Evolutionary conservation across 306 rosid genomes (phyloP), one percentile per base, ranked within the genome.

Genomic region (Trifolium subterraneum): DNA sequence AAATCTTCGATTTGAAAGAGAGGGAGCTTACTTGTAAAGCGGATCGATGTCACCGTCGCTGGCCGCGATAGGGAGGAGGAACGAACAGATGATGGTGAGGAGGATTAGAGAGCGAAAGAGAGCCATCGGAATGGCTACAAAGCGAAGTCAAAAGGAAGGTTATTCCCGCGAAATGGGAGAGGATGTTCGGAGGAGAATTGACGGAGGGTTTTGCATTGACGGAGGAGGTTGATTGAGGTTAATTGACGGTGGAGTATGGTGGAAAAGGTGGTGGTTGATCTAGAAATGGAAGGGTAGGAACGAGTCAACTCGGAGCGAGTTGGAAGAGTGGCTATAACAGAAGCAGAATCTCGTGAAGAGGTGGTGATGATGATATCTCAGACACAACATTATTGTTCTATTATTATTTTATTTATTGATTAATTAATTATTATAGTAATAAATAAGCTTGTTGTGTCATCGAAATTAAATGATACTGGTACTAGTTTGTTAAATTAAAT

Each of bases 101-200:
- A 56, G 9, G 16, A 56, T 0, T 3, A 56, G 9, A 56, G 63
- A 56, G 16, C 35, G 63, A 56, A 56, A 23, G 23, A 13, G 75
- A 67, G 91, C 78, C 98, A 93, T 93, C 78, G 39, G 79, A 82
- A 59, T 73, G 83, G 58, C 62, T 36, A 68, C 59, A 76, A 72
- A 68, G 67, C 44, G 71, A 86, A 80, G 89, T 88, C 88, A 89
- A 90, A 73, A 77, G 61, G 18, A 13, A 78, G 78, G 33, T 65
- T 13, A 60, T 60, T 65, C 71, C 71, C 20, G 54, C 19, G 19
- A 65, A 41, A 42, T 65, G 71, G 71, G 71, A 65, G 71, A 65
- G 35, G 71, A 41, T 11, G 36, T 59, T 82, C 71, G 79, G 62
- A 62, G 18, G 42, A 70, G 71, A 84, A 73, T 81, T 86, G 68